A percentile compares a stretch with the other conserved stretches of the same genome.
phyloP scores from a whole-genome alignment of 768 basidiomycete species.

The Cystoderma amianthinum region DNA sequence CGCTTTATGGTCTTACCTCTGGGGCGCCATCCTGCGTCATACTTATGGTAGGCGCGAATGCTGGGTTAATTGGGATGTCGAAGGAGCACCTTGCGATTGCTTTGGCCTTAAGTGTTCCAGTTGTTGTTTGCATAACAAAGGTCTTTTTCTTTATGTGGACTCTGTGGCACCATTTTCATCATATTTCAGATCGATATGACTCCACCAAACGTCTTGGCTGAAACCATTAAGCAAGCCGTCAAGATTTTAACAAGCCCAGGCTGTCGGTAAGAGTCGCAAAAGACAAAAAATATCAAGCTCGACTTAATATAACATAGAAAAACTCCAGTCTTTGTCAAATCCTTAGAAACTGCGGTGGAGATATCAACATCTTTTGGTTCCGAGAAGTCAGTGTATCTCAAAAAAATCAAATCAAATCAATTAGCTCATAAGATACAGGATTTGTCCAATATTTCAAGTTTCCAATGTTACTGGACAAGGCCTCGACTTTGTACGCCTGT shows the following conservation, averaged over 20 bases:
- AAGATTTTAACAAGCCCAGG: constrained; percentile 93
- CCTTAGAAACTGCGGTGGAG: constrained; percentile 74
- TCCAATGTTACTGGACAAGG: constrained; percentile 97
- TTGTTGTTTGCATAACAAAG: constrained; percentile 93
- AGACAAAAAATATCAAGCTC: neutral
- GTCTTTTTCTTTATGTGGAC: constrained; percentile 24
- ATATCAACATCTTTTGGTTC: constrained; percentile 67
- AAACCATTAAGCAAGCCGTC: constrained; percentile 86
- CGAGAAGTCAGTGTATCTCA: constrained; percentile 29
- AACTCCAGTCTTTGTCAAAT: constrained; percentile 79
- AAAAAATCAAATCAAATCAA: constrained; percentile 4
- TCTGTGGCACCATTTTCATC: constrained; percentile 1
- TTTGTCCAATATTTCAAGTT: constrained; percentile 87
- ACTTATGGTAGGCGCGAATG: constrained; percentile 93
- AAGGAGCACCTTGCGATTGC: constrained; percentile 97
- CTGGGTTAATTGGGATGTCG: constrained; percentile 86
- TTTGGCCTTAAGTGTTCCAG: constrained; percentile 87
- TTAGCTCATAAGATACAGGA: constrained; percentile 29
- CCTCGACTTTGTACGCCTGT: constrained; percentile 57
- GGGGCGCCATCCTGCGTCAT: constrained; percentile 90
- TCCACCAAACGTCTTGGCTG: constrained; percentile 82
- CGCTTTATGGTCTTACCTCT: constrained; percentile 90
- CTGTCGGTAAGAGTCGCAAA: constrained; percentile 52
- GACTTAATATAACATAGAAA: constrained; percentile 39
- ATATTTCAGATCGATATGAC: constrained; percentile 89